Base-by-base conservation (phyloP, 768 basidiomycete genomes). In the Tricholomella constricta region DNA sequence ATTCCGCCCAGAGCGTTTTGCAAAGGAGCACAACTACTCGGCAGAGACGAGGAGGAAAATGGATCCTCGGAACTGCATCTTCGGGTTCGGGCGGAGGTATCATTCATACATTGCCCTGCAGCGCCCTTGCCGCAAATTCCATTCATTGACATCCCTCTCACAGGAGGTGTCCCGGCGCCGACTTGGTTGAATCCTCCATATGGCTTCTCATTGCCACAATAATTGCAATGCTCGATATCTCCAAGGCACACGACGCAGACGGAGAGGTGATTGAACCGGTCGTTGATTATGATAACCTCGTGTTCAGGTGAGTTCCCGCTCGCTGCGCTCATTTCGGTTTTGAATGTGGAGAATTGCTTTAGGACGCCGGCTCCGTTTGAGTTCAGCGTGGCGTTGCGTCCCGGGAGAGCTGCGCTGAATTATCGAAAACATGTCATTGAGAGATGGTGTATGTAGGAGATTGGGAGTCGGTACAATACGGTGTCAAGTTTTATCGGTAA, bases 141-240 rank as follows among this genome's bases (percentile, higher is more conserved):
- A 31, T 6, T 32, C 27, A 15, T 12, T 20, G 11, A 34, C 15
- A 3, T n/a, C 17, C n/a, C n/a, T 31, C 29, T 5, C 29, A 8
- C 12, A 56, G 55, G 22, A 42, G 48, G 15, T 56, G 55, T 29
- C 55, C 55, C 37, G 55, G 55, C 17, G 43, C 45, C 3, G 38
- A 51, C 45, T 29, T 58, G n/a, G 57, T 55, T 7, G 54, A 58
- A 23, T 51, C 53, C 6, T 51, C 54, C 10, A 43, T 55, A 8
- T 58, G 57, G 57, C 38, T 58, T 6, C 42, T 55, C 4, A 52
- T 55, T 12, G 53, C 34, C 25, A 45, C 57, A 3, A 42, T 51
- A 14, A 38, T 58, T 17, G 47, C 57, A 3, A 51, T 50, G 4
- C 34, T 58, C 32, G 36, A 55, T 11, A 58, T 58, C 43, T 36